These are phyloP conservation scores for Aspergillus indologenus DNA, from an alignment of 495 filamentous ascomycete genomes.

Conservation along the genomic window DNA sequence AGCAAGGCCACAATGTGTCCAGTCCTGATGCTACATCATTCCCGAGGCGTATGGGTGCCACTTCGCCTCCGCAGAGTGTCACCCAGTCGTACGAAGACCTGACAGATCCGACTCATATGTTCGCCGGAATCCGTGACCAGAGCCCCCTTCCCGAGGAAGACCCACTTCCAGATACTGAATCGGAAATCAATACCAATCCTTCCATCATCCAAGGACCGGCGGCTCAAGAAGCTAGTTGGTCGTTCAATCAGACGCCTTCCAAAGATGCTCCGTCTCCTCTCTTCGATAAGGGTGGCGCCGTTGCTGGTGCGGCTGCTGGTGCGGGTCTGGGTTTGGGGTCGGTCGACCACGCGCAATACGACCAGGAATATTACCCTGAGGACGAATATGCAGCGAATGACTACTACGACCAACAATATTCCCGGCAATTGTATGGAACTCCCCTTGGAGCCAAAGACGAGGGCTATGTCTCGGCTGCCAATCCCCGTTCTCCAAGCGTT, in stretches of 20 bases:
- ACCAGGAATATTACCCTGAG: slow-evolving; percentile 39
- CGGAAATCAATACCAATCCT: slow-evolving; percentile 74
- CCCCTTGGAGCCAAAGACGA: slow-evolving; percentile 65
- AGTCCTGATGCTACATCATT: slow-evolving; percentile 46
- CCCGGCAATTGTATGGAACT: slow-evolving; percentile 38
- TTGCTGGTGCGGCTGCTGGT: slow-evolving; percentile 39
- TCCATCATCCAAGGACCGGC: slow-evolving; percentile 70
- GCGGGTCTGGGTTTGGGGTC: slow-evolving; percentile 29
- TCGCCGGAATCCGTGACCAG: slow-evolving; percentile 59
- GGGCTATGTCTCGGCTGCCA: slow-evolving; percentile 85
- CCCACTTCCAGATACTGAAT: slow-evolving; percentile 45
- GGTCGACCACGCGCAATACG: slow-evolving; percentile 30
- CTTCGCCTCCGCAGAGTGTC: slow-evolving; percentile 75
- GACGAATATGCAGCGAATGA: slow-evolving; percentile 39
- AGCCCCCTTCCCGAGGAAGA: slow-evolving; percentile 57
- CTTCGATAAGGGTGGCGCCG: slow-evolving; percentile 42
- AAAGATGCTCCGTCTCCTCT: slow-evolving; percentile 41
- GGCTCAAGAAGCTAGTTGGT: slow-evolving; percentile 52
- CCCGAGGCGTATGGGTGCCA: slow-evolving; percentile 46
- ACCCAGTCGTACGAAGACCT: slow-evolving; percentile 60
- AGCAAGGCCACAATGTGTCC: slow-evolving; percentile 41
- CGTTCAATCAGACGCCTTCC: slow-evolving; percentile 47
- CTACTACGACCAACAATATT: slow-evolving; percentile 32
- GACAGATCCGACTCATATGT: slow-evolving; percentile 51
- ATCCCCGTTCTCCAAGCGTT: slow-evolving; percentile 56